Percentiles rank a stretch among this genome's conserved stretches.
Evolutionary conservation across 768 basidiomycete genomes (phyloP).

Genomic region (Boletus bicolor): DNA sequence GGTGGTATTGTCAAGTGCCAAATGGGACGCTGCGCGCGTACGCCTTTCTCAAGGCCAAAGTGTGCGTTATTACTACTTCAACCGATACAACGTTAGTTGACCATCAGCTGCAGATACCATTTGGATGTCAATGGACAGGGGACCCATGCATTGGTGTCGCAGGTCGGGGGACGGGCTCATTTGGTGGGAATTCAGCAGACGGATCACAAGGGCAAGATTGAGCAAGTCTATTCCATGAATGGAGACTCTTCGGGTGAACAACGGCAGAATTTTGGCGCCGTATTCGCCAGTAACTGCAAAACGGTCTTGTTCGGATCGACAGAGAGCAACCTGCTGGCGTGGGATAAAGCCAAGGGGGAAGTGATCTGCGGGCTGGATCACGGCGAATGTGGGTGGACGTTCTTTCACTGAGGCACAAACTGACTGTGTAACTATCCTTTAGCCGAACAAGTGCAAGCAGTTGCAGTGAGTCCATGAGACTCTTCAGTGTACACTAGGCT

Average conservation of each 20-base stretch:
- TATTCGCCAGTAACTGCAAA: conserved; percentile 52
- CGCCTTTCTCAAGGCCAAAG: conserved; percentile 53
- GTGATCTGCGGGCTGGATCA: conserved; percentile 62
- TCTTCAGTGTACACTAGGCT: conserved; percentile 23
- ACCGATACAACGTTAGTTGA: conserved; percentile 8
- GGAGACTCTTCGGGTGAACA: conserved; percentile 28
- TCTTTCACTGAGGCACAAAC: background rate
- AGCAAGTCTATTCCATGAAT: conserved; percentile 50
- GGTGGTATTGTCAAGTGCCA: conserved; percentile 68
- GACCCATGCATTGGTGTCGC: conserved; percentile 51
- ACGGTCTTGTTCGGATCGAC: conserved; percentile 55
- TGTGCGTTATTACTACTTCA: conserved; percentile 40
- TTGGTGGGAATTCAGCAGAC: conserved; percentile 49
- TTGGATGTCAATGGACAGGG: conserved; percentile 51
- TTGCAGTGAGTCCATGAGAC: conserved; percentile 30
- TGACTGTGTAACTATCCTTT: conserved; percentile 9
- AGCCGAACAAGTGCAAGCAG: conserved; percentile 34
- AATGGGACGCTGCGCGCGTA: conserved; percentile 63
- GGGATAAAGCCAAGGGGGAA: conserved; percentile 54
- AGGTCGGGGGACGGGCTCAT: conserved; percentile 47
- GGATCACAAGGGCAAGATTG: conserved; percentile 51
- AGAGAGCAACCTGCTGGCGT: conserved; percentile 55
- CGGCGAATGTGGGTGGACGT: conserved; percentile 45
- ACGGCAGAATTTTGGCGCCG: conserved; percentile 42
- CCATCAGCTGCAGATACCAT: conserved; percentile 39